Base-by-base conservation (phyloP, 345 rosid genomes). In the Dipteronia sinensis region DNA sequence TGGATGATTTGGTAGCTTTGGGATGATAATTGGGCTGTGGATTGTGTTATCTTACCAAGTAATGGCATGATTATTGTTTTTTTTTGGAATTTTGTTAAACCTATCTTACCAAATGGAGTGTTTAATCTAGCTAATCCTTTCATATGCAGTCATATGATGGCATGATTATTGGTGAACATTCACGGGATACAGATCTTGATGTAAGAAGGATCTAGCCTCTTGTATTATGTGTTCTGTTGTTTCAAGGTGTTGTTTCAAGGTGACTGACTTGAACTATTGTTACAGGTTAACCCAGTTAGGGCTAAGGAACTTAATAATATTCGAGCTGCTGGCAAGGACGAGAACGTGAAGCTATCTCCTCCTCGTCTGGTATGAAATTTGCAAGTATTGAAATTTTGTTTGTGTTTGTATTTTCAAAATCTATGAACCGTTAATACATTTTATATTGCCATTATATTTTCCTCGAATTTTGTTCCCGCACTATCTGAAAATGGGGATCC, bases 101-200 rank as follows among this genome's bases (percentile, higher is more conserved):
- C 12, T 64, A 34, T 19, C 66, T 73, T 58, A 31, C 40, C 44
- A 8, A 47, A 22, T 25, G 47, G 40, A 69, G 5, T 38, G 10
- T n/a, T 13, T 58, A 8, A 10, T 47, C 29, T 75, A 44, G 2
- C 42, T 66, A 12, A 22, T 72, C 29, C 58, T 46, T 78, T 81
- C 56, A n/a, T 77, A 53, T 69, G 81, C 93, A 96, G 99, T 17
- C 99, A 10, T 96, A 96, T 73, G 99, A 96, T 83, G 99, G 99
- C 78, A 96, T 94, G 98, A 90, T 96, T 75, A 86, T 96, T 25
- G 99, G 99, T 79, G 99, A 96, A 84, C 98, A 96, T 86, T 88
- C 99, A 79, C 86, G 99, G 78, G 99, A 94, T 79, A 74, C 93
- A 4, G 99, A 96, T 87, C 98, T 96, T 34, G 99, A 96, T 84